phyloP scores from a whole-genome alignment of 164 flowering plant genomes.

The Kingdonia uniflora region DNA sequence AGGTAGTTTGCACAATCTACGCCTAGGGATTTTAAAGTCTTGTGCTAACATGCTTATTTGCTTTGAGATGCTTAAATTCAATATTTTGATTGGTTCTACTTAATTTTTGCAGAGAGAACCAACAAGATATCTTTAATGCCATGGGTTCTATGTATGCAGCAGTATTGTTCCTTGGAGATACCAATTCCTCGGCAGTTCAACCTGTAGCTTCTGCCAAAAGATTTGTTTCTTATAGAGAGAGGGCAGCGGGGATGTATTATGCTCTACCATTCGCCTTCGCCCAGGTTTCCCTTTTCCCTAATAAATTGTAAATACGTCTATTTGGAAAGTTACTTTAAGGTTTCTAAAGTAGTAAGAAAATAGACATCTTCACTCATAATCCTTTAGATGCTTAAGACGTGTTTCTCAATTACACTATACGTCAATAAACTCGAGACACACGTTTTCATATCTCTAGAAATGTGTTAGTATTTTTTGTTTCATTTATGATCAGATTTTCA shows the following conservation, averaged over 20 bases:
- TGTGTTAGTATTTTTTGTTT: no score
- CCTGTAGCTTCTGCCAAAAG: constrained; percentile 95
- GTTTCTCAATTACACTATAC: no score
- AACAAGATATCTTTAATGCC: constrained; percentile 78
- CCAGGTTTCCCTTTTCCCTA: constrained; percentile 41
- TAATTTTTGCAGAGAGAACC: constrained; percentile 48
- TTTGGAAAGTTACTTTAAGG: no score
- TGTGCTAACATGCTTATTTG: no score
- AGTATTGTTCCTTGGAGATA: constrained; percentile 76
- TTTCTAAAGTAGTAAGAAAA: no score
- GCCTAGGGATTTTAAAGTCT: no score
- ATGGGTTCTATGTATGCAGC: constrained; percentile 98
- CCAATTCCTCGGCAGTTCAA: constrained; percentile 84
- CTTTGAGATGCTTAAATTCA: neutral
- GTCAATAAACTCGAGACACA: no score
- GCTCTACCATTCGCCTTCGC: constrained; percentile 95
- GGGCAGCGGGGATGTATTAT: constrained; percentile 96
- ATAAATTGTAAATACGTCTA: neutral
- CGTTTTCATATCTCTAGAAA: no score
- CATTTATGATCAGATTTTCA: no score
- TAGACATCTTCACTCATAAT: no score
- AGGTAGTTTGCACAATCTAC: no score
- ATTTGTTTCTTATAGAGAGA: constrained; percentile 91
- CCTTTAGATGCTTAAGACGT: no score
- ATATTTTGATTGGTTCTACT: neutral